Base-by-base conservation (phyloP, 345 rosid species). In the Acer yangbiense region DNA sequence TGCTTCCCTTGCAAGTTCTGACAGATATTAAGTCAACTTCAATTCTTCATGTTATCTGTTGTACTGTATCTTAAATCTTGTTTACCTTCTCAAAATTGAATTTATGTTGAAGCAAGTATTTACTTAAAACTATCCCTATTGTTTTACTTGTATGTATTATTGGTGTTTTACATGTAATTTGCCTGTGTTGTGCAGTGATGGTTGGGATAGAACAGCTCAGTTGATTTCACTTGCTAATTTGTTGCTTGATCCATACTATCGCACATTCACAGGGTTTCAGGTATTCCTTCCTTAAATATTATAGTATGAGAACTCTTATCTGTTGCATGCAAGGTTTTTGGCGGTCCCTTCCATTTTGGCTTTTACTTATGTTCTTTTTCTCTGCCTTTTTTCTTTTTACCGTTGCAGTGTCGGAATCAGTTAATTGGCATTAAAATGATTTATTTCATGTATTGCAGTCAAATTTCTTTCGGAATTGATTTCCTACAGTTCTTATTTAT, bases 191-290 rank as follows among this genome's bases (percentile, higher is more conserved):
- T 86, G 83, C 83, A 97, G 99, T 80, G 99, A 97, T 83, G 99
- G 99, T 74, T 97, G 99, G 99, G 99, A 97, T 85, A 90, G 99
- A 90, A 97, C 99, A 75, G 89, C 92, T 68, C 99, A 96, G 86
- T 81, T 96, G 88, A 92, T 93, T 86, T 83, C 99, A 81, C 95
- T 97, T 52, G 97, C 99, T 69, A 89, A 89, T 81, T 83, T 97
- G 84, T 81, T 94, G 79, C 98, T 94, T 78, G 99, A 94, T 82
- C 99, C 99, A 79, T 96, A 92, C 82, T 94, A 96, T 81, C 83
- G 98, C 52, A 97, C 98, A 77, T 91, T 94, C 76, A 25, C 89
- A 6, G 99, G 99, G 75, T 97, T 97, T 88, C 99, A 97, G 98
- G 99, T 96, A 87, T 54, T 68, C 80, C 76, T 62, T 74, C 7